Evolutionary conservation across 306 rosid genomes (phyloP).

Genomic region (Gleditsia sinensis): DNA sequence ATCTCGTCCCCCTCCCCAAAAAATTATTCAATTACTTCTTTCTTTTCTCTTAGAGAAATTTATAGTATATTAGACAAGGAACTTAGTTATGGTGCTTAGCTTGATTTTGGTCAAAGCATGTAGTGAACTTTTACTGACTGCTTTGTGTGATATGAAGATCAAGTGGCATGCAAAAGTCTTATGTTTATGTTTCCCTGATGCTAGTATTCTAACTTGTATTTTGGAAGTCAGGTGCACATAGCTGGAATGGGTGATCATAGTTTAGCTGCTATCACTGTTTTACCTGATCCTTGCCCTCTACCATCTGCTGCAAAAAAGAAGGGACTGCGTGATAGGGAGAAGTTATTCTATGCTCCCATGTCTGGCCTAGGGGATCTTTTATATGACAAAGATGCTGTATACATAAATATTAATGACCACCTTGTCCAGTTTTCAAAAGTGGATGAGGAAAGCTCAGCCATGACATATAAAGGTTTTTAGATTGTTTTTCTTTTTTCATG

Average conservation of each 20-base stretch:
- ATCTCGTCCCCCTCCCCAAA: neutral
- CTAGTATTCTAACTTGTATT: conserved; percentile 34
- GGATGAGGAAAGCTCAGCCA: conserved; percentile 58
- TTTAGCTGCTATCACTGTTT: conserved; percentile 58
- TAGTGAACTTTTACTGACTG: conserved; percentile 6
- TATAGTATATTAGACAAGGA: neutral
- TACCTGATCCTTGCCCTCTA: conserved; percentile 94
- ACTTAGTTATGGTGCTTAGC: conserved; percentile 5
- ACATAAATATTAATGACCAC: conserved; percentile 86
- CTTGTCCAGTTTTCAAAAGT: conserved; percentile 76
- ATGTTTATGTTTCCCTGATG: conserved; percentile 10
- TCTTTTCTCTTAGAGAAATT: neutral
- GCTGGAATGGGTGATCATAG: conserved; percentile 93
- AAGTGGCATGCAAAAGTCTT: conserved; percentile 6
- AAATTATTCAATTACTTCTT: neutral
- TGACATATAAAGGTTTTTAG: conserved; percentile 54
- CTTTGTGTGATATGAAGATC: conserved; percentile 7
- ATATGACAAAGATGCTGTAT: conserved; percentile 94
- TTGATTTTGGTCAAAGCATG: conserved; percentile 17
- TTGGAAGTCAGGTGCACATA: conserved; percentile 76
- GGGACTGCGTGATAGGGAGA: conserved; percentile 94
- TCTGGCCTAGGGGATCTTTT: conserved; percentile 95
- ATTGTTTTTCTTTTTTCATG: conserved; percentile 14
- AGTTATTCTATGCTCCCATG: conserved; percentile 91
- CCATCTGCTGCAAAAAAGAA: conserved; percentile 99